A percentile compares a stretch with the other conserved stretches of the same genome.
These are phyloP conservation scores for Lagenidium giganteum DNA, from an alignment of 352 stramenopile genomes.

Conservation along the genomic window DNA sequence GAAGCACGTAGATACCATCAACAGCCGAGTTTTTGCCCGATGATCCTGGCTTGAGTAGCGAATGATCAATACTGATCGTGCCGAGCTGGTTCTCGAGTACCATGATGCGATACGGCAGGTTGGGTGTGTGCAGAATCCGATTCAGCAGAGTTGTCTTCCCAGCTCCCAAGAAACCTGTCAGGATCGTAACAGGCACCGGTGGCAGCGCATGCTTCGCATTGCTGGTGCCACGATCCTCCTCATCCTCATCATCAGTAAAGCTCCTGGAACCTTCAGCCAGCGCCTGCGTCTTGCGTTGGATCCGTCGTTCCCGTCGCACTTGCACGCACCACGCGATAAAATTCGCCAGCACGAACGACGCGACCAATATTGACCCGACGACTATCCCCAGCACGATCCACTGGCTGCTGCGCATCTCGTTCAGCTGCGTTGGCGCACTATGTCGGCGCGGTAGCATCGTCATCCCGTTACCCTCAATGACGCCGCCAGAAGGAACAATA, in stretches of 20 bases:
- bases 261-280: too few relatives aligned
- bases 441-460: too few relatives aligned
- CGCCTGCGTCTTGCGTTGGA: conserved; percentile 47
- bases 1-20: conserved; percentile 94
- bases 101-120: conserved; percentile 91
- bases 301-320: conserved; percentile 51
- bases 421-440: too few relatives aligned
- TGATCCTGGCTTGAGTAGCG: conserved; percentile 29
- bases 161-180: conserved; percentile 93
- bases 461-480: too few relatives aligned
- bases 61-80: conserved; percentile 66
- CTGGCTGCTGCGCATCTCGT: conserved; percentile 18
- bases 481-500: too few relatives aligned
- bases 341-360: conserved; percentile 55
- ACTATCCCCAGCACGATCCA: conserved; percentile 20
- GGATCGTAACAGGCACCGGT: conserved; percentile 85
- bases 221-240: too few relatives aligned
- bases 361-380: conserved; percentile 27
- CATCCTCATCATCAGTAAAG: too few relatives aligned
- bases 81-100: conserved; percentile 91
- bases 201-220: conserved; percentile 12
- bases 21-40: conserved; percentile 19
- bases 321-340: conserved; percentile 59
- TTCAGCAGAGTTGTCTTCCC: conserved; percentile 97
- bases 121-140: conserved; percentile 86